phyloP scores from a whole-genome alignment of 2,329 filamentous ascomycete genomes.

The Verruconis gallopava region DNA sequence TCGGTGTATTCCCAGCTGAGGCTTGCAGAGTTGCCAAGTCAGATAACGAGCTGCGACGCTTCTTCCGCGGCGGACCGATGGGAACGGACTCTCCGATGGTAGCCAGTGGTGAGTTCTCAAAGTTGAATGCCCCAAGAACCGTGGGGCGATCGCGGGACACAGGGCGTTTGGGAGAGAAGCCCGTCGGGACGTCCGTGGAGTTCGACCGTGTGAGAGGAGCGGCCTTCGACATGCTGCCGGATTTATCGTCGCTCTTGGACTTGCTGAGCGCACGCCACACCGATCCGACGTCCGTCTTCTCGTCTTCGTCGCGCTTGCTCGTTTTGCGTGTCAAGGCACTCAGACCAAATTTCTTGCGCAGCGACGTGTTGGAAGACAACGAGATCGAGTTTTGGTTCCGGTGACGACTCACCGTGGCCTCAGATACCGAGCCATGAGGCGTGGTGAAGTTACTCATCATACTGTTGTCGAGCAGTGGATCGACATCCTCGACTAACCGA shows the following conservation, averaged over 20 bases:
- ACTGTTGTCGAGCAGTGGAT: conserved; percentile 67
- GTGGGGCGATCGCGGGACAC: conserved; percentile 42
- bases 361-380: conserved; percentile 69
- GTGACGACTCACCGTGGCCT: conserved; percentile 28
- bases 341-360: conserved; percentile 73
- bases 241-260: conserved; percentile 36
- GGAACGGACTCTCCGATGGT: conserved; percentile 39
- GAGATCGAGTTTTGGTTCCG: conserved; percentile 57
- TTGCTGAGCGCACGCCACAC: conserved; percentile 11
- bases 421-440: conserved; percentile 47
- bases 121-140: conserved; percentile 33
- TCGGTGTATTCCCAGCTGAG: conserved; percentile 23
- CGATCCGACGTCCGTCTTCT: conserved; percentile 42
- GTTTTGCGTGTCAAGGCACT: conserved; percentile 64
- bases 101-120: conserved; percentile 29
- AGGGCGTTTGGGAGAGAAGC: conserved; percentile 36
- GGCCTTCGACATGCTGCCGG: conserved; percentile 51
- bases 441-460: conserved; percentile 30
- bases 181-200: conserved; percentile 58
- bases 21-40: conserved; percentile 63
- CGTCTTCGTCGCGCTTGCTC: conserved; percentile 57
- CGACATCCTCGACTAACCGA: conserved; percentile 77
- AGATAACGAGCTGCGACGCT: conserved; percentile 81
- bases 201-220: conserved; percentile 49
- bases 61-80: conserved; percentile 45